phyloP scores from a whole-genome alignment of 495 filamentous ascomycete genomes.

The Articulospora tetracladia region DNA sequence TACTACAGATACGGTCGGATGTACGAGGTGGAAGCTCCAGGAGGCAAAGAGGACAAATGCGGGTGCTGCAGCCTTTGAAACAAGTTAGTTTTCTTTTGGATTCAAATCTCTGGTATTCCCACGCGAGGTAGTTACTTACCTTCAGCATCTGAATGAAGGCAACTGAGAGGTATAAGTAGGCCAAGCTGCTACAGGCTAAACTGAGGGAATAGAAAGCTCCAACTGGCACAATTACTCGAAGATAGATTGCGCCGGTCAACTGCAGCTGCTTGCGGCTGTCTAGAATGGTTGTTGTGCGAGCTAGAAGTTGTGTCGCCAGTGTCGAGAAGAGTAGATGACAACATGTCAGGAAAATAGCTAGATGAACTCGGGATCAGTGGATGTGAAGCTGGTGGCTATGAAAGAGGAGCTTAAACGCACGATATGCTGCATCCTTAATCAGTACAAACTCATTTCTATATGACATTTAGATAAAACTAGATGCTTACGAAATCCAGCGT shows the following conservation, averaged over 20 bases:
- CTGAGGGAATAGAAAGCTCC: slow-evolving; percentile 68
- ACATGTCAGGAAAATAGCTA: slow-evolving; percentile 57
- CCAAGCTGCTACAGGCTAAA: slow-evolving; percentile 68
- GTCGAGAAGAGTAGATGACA: slow-evolving; percentile 78
- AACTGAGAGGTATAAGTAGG: slow-evolving; percentile 72
- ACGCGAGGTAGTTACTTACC: slow-evolving; percentile 32
- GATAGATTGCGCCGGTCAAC: slow-evolving; percentile 65
- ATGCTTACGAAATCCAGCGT: slow-evolving; percentile 76
- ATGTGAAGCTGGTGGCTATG: not conserved
- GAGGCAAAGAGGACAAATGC: slow-evolving; percentile 62
- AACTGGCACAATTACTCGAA: slow-evolving; percentile 71
- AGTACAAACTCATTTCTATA: slow-evolving; percentile 10
- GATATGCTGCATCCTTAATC: not conserved
- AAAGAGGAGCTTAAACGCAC: not conserved
- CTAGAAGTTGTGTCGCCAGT: slow-evolving; percentile 66
- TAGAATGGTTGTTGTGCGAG: slow-evolving; percentile 62
- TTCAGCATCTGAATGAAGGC: slow-evolving; percentile 85
- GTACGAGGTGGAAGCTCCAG: slow-evolving; percentile 61
- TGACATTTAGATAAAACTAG: too few species aligned
- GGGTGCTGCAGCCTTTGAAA: slow-evolving; percentile 65
- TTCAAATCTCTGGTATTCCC: not conserved
- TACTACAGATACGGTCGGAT: slow-evolving; percentile 55
- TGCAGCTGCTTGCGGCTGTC: slow-evolving; percentile 63
- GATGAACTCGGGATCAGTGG: not conserved
- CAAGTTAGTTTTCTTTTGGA: not conserved